These are phyloP conservation scores for Inga leiocalycina DNA, from an alignment of 306 rosid species.

Conservation along the genomic window DNA sequence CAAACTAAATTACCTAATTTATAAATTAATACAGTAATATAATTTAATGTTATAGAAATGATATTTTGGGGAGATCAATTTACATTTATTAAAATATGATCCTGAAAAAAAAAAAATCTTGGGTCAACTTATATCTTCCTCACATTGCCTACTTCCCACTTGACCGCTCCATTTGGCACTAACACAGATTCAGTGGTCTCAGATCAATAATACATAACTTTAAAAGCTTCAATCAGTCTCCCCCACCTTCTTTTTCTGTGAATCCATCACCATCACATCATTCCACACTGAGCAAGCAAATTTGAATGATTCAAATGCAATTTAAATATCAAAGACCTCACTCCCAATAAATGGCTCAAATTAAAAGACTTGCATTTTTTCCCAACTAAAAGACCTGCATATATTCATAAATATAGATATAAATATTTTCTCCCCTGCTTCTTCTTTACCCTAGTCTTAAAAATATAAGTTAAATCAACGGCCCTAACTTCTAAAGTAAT, in stretches of 20 bases:
- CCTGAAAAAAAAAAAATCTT: neutral
- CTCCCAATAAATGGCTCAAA: constrained; percentile 26
- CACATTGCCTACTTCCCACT: constrained; percentile 15
- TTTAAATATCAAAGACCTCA: constrained; percentile 25
- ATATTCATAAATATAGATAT: neutral
- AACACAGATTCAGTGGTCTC: constrained; percentile 39
- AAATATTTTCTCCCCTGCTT: neutral
- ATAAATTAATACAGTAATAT: too few relatives aligned
- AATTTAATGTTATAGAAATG: too few relatives aligned
- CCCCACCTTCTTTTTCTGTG: constrained; percentile 8
- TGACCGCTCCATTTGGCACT: constrained; percentile 34
- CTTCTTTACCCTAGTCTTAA: neutral
- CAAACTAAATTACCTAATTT: too few relatives aligned
- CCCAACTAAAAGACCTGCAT: neutral
- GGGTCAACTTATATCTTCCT: neutral
- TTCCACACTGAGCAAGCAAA: neutral
- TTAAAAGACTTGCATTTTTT: neutral
- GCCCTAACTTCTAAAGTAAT: neutral
- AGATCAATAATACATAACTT: constrained; percentile 39
- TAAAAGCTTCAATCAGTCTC: constrained; percentile 27
- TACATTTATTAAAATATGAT: neutral
- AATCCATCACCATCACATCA: neutral
- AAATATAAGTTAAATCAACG: constrained; percentile 29
- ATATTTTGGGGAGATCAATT: too few relatives aligned
- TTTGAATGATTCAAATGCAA: constrained; percentile 42